These are phyloP conservation scores for Rhizomucor pusillus DNA, from an alignment of 371 early-diverging fungal genomes.

Conservation along the genomic window DNA sequence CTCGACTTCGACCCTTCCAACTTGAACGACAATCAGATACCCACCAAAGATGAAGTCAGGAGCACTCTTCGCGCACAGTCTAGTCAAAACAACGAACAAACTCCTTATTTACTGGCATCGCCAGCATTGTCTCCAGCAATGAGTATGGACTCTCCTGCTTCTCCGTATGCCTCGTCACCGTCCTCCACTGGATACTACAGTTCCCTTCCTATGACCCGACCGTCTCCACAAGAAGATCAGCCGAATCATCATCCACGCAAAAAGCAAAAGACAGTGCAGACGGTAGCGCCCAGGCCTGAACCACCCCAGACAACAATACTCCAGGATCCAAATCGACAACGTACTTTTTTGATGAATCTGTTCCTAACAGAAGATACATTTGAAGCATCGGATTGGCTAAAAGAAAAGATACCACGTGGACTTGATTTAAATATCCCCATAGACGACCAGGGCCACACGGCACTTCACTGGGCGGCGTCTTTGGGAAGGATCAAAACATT, in stretches of 20 bases:
- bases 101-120: neutral
- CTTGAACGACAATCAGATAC: conserved; percentile 13
- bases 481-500: conserved; percentile 71
- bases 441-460: conserved; percentile 71
- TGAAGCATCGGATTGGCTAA: conserved; percentile 49
- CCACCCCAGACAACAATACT: neutral
- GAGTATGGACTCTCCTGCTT: neutral
- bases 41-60: conserved; percentile 29
- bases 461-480: conserved; percentile 86
- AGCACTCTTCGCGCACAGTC: neutral
- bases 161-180: neutral
- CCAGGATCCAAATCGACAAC: conserved; percentile 38
- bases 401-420: neutral
- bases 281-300: neutral
- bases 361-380: conserved; percentile 58
- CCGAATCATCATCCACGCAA: neutral
- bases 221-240: neutral
- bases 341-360: conserved; percentile 60
- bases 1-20: conserved; percentile 62
- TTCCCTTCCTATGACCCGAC: neutral
- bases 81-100: neutral
- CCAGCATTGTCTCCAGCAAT: neutral
- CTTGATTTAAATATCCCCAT: neutral
- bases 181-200: neutral
- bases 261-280: neutral